A percentile compares a stretch with the other conserved stretches of the same genome.
phyloP scores from a whole-genome alignment of 345 rosid species.

The Citrus inodora region DNA sequence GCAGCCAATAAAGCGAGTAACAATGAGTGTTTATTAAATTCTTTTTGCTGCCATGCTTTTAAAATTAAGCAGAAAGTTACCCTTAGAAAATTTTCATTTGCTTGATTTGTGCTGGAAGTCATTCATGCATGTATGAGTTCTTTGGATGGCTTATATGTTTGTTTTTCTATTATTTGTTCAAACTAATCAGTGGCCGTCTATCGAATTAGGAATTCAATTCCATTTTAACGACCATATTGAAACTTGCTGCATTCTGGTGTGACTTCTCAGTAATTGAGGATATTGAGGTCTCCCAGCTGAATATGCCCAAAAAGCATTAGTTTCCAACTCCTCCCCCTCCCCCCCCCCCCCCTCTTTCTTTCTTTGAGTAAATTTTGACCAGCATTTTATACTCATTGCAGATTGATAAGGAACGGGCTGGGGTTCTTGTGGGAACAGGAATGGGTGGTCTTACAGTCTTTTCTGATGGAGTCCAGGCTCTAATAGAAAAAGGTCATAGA shows the following conservation, averaged over 20 bases:
- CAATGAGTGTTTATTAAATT: too few species aligned
- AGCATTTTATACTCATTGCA: constrained; percentile 12
- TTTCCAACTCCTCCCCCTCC: neutral
- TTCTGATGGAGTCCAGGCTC: constrained; percentile 79
- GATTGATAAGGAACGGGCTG: constrained; percentile 79
- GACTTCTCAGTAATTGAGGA: neutral
- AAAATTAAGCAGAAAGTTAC: neutral
- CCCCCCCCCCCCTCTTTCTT: neutral
- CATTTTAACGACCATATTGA: neutral
- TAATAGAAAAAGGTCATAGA: constrained; percentile 84
- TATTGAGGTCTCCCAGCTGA: neutral
- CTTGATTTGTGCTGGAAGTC: neutral
- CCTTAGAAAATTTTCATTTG: neutral
- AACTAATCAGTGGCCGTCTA: neutral
- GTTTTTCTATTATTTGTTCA: neutral
- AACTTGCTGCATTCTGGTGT: neutral
- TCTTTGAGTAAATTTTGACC: neutral
- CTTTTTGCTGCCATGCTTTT: neutral
- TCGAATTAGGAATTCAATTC: neutral
- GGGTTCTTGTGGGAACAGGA: constrained; percentile 97
- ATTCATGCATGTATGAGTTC: neutral
- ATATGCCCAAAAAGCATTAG: neutral
- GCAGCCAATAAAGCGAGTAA: too few species aligned
- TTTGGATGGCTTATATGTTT: neutral
- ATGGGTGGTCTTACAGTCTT: constrained; percentile 95